Base-by-base conservation (phyloP, 225 moss, liverwort and hornwort species). In the Straminergon stramineum region DNA sequence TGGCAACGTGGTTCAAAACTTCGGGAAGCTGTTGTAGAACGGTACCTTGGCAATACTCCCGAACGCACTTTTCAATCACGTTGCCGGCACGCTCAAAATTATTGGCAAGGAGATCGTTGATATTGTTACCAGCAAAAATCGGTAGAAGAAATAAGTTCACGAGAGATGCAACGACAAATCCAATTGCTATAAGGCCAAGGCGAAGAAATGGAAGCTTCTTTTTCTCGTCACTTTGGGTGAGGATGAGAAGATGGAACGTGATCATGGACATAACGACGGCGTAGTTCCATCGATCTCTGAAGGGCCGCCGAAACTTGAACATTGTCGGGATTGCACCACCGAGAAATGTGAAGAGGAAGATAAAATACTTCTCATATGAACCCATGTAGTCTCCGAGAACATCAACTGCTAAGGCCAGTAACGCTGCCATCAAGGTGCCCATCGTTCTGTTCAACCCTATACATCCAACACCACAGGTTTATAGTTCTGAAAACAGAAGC, bases 201-300 rank as follows among this genome's bases (percentile, higher is more conserved):
- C 92, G 92, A 73, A 92, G 88, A 17, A 90, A 28, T 18, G 92
- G 92, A 58, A 92, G 90, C 79, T 90, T 92, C 86, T 88, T 90
- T 73, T 92, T 92, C 83, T 88, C 86, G 52, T 92, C 90, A 83
- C 90, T 90, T 77, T 92, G 92, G 34, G 90, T 92, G 78, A 92
- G 92, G 71, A 92, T 92, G 79, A 92, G 92, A 39, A 92, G 92
- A 79, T 92, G 92, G 71, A 92, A 92, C 78, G 92, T 92, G 86
- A 92, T 69, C 92, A 92, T 92, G 71, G 92, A 92, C 92, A 92
- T 92, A 35, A 92, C 92, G 41, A 92, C 92, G 86, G 92, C 92
- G 79, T 92, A 92, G 78, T 92, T 92, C 92, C 92, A 92, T 71
- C 92, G 90, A 86, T 92, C 90, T 64, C 88, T 82, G 58, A 92